Base-by-base conservation (phyloP, 441 rosid species). In the Geranium incanum region DNA sequence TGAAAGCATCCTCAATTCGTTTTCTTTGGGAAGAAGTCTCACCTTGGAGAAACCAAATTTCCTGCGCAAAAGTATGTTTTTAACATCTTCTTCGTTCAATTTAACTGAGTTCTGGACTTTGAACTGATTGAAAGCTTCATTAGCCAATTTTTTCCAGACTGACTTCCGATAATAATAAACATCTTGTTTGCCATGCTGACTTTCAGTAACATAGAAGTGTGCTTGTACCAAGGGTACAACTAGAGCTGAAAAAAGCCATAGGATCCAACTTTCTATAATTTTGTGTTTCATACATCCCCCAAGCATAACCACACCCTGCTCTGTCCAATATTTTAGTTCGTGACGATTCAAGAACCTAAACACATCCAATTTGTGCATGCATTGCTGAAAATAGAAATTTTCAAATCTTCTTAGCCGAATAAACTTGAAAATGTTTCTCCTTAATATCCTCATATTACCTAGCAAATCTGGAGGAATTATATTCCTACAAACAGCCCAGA, bases 141-240 rank as follows among this genome's bases (percentile, higher is more conserved):
- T 76, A 37, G 74, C 75, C 85, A 90, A 71, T 72, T 74, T 82
- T 76, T 84, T 77, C 97, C 99, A 94, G 65, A 78, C 78, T 67
- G 86, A 79, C 77, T 88, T 95, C 66, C 85, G 82, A 77, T 92
- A 92, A 75, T 89, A 95, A 75, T 75, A 85, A 3, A 84, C 66
- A 36, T 86, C 87, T 18, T 81, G 84, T 78, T 86, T 86, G 37
- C 95, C 90, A 82, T 80, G 83, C 81, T 90, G 88, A 73, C 78
- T 89, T 88, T 92, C 97, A 43, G 97, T 90, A 67, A 81, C 86
- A 75, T 92, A 90, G 82, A 95, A 95, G 77, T 92, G 85, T 70
- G 88, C 84, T 81, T 36, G 83, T 67, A 92, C 82, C 75, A 95
- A 18, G 62, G 94, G 90, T 72, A 84, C 88, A 77, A 95, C 86